These are phyloP conservation scores for Fabrea salina DNA, from an alignment of 169 alveolate genomes.

Conservation along the genomic window DNA sequence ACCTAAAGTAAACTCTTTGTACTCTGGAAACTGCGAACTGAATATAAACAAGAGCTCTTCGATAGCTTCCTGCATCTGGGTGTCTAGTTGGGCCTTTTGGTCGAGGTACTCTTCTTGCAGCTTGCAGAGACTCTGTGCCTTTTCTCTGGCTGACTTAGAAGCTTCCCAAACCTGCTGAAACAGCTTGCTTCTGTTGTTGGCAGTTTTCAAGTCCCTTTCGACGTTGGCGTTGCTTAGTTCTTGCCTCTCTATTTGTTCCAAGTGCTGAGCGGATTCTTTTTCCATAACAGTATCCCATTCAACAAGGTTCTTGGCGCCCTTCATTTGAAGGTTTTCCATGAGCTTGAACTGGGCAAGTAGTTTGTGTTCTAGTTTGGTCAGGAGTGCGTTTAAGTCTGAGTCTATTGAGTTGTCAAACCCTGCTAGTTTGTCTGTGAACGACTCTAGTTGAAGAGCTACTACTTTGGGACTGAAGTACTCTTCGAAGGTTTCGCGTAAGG, in stretches of 20 bases:
- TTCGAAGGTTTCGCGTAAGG: too few species aligned
- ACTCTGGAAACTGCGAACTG: not conserved
- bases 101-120: not conserved
- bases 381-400: too few species aligned
- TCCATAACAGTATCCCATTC: not conserved
- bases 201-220: not conserved
- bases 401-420: too few species aligned
- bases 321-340: too few species aligned
- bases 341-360: too few species aligned
- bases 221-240: not conserved
- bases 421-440: too few species aligned
- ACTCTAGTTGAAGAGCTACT: too few species aligned
- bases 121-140: not conserved
- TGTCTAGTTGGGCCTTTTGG: not conserved
- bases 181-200: not conserved
- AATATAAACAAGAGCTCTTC: not conserved
- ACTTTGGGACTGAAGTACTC: too few species aligned
- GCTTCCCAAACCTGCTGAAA: not conserved
- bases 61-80: not conserved
- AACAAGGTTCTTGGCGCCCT: not conserved
- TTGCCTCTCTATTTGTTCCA: conserved; percentile 12
- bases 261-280: not conserved
- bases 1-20: too few species aligned
- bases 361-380: too few species aligned
- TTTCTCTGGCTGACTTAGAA: not conserved